Evolutionary conservation across 2,329 filamentous ascomycete genomes (phyloP).

Genomic region (Cercospora nicotianae): DNA sequence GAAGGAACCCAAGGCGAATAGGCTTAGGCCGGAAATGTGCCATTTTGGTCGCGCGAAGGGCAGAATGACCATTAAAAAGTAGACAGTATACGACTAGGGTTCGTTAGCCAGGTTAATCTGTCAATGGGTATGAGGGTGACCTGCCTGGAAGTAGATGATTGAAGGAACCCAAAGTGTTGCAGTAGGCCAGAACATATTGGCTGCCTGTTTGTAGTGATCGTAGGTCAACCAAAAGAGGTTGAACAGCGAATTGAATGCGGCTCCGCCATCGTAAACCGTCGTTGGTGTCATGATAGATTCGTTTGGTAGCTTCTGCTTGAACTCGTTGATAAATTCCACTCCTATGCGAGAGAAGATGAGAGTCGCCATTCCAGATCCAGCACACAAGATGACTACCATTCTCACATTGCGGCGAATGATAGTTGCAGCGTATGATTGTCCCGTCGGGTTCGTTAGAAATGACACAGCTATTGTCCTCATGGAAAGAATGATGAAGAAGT

Average conservation of each 20-base stretch:
- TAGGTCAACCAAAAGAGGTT: slow-evolving; percentile 50
- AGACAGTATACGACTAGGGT: slow-evolving; percentile 46
- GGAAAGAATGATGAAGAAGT: slow-evolving; percentile 49
- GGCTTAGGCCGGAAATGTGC: slow-evolving; percentile 40
- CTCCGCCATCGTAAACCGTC: slow-evolving; percentile 42
- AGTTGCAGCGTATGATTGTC: slow-evolving; percentile 41
- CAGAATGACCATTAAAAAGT: slow-evolving; percentile 51
- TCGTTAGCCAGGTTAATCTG: not conserved
- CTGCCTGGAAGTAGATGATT: slow-evolving; percentile 46
- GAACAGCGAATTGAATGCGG: slow-evolving; percentile 51
- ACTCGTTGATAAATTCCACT: slow-evolving; percentile 41
- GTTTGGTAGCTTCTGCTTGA: slow-evolving; percentile 43
- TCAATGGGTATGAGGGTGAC: not conserved
- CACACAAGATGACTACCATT: slow-evolving; percentile 45
- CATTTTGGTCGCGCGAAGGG: slow-evolving; percentile 46
- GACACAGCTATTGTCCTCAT: slow-evolving; percentile 47
- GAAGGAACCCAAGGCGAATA: slow-evolving; percentile 36
- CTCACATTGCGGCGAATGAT: slow-evolving; percentile 47
- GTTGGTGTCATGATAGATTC: slow-evolving; percentile 37
- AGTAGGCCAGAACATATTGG: slow-evolving; percentile 46
- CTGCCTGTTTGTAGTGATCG: slow-evolving; percentile 43
- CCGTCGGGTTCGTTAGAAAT: slow-evolving; percentile 43
- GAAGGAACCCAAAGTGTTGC: slow-evolving; percentile 50
- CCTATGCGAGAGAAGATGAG: slow-evolving; percentile 40
- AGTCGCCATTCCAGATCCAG: slow-evolving; percentile 44